Conservation (phyloP, 2,329 filamentous ascomycete genomes). For the Neophaeococcomyces aloes region DNA sequence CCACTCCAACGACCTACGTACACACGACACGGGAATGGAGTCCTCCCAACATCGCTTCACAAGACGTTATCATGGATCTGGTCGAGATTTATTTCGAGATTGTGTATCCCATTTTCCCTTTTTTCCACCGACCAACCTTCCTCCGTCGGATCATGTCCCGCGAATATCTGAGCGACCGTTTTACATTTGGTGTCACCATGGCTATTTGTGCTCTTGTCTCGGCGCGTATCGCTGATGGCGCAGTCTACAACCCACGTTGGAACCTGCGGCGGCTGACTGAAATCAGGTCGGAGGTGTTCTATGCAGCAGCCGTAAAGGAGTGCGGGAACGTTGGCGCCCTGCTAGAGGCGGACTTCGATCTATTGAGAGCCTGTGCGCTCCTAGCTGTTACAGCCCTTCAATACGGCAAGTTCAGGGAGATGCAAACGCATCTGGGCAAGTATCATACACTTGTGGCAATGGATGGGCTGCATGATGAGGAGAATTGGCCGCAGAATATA, state of each 20-base stretch:
- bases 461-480: constrained; percentile 44
- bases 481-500: constrained; percentile 40
- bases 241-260: constrained; percentile 31
- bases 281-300: constrained; percentile 35
- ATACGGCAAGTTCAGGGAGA: constrained; percentile 38
- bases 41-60: constrained; percentile 32
- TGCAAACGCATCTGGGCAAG: constrained; percentile 43
- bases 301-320: constrained; percentile 32
- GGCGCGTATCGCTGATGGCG: constrained; percentile 41
- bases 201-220: constrained; percentile 42
- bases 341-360: constrained; percentile 28
- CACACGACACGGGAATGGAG: constrained; percentile 25
- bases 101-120: constrained; percentile 45
- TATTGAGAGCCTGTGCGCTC: constrained; percentile 38
- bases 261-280: constrained; percentile 24
- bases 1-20: too few relatives aligned
- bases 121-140: constrained; percentile 41
- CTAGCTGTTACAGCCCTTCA: constrained; percentile 44
- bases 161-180: constrained; percentile 35
- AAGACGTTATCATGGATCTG: constrained; percentile 33
- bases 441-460: constrained; percentile 42
- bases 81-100: constrained; percentile 43
- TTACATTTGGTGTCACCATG: constrained; percentile 43
- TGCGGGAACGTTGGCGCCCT: constrained; percentile 29
- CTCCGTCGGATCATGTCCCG: constrained; percentile 29